Conservation (phyloP, 2,329 filamentous ascomycete genomes). For the Reticulascus tulasneorum region DNA sequence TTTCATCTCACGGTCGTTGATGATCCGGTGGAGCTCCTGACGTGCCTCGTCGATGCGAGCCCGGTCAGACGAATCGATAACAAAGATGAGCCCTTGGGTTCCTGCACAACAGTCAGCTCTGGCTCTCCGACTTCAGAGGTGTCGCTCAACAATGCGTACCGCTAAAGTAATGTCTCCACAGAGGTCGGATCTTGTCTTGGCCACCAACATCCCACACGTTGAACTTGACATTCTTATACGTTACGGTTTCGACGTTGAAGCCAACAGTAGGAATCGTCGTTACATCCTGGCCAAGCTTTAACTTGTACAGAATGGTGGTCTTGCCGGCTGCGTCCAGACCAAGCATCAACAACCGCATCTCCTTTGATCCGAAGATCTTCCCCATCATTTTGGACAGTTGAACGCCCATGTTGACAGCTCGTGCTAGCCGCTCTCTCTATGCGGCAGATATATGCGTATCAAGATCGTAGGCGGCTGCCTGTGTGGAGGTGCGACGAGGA, state of each 20-base stretch:
- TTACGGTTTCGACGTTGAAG: conserved; percentile 98
- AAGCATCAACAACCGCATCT: conserved; percentile 98
- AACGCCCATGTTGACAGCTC: conserved; percentile 73
- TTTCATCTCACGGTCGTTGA: conserved; percentile 97
- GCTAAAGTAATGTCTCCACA: conserved; percentile 97
- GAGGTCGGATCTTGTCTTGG: conserved; percentile 95
- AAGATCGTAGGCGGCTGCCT: too few species aligned
- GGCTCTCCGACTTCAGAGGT: conserved; percentile 2
- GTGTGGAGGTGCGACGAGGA: too few species aligned
- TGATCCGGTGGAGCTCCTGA: conserved; percentile 92
- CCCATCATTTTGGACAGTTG: conserved; percentile 95
- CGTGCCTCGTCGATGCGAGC: conserved; percentile 88
- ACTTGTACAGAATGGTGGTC: conserved; percentile 98
- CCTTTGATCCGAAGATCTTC: conserved; percentile 98
- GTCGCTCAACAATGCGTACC: conserved; percentile 46
- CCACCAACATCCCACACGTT: conserved; percentile 99
- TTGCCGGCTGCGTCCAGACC: conserved; percentile 97
- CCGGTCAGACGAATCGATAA: conserved; percentile 92
- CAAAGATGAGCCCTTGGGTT: conserved; percentile 97
- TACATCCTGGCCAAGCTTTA: conserved; percentile 97
- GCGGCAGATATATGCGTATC: too few species aligned
- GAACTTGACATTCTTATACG: conserved; percentile 99
- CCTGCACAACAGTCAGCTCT: conserved; percentile 48
- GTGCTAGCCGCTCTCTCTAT: too few species aligned
- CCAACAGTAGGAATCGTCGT: conserved; percentile 98